Conservation (phyloP, 345 rosid species). For the Salix purpurea region DNA sequence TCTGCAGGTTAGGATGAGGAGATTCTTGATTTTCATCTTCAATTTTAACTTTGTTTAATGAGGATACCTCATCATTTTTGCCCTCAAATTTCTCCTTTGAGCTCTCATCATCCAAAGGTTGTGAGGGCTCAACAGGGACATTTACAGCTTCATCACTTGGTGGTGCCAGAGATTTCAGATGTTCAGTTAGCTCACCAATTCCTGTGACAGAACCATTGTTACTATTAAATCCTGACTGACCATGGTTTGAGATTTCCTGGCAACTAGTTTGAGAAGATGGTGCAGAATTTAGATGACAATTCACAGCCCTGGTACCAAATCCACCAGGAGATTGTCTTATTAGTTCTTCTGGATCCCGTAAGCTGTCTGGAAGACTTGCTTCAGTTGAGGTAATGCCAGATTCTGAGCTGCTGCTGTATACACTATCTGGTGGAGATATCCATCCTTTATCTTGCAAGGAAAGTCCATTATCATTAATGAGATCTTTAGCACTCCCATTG, state of each 20-base stretch:
- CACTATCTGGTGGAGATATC: slow-evolving; percentile 81
- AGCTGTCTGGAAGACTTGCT: slow-evolving; percentile 36
- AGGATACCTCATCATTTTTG: slow-evolving; percentile 29
- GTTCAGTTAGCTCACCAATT: slow-evolving; percentile 25
- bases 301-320: slow-evolving; percentile 20
- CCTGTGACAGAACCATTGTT: slow-evolving; percentile 20
- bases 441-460: slow-evolving; percentile 60
- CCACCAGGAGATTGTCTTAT: slow-evolving; percentile 24
- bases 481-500: slow-evolving; percentile 38
- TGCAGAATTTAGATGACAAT: slow-evolving; percentile 17
- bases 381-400: slow-evolving; percentile 41
- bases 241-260: slow-evolving; percentile 23
- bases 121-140: slow-evolving; percentile 28
- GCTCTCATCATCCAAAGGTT: slow-evolving; percentile 26
- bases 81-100: slow-evolving; percentile 30
- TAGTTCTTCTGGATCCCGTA: slow-evolving; percentile 32
- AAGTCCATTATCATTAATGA: slow-evolving; percentile 28
- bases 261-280: slow-evolving; percentile 38
- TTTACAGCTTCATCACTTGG: slow-evolving; percentile 30
- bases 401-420: slow-evolving; percentile 50
- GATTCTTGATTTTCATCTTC: slow-evolving; percentile 46
- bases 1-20: slow-evolving; percentile 33
- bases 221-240: slow-evolving; percentile 21
- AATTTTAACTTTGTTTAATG: slow-evolving; percentile 29
- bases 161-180: slow-evolving; percentile 18